A percentile compares a stretch with the other conserved stretches of the same genome.
These are phyloP conservation scores for Trametes coccinea DNA, from an alignment of 768 basidiomycete genomes.

Conservation along the genomic window DNA sequence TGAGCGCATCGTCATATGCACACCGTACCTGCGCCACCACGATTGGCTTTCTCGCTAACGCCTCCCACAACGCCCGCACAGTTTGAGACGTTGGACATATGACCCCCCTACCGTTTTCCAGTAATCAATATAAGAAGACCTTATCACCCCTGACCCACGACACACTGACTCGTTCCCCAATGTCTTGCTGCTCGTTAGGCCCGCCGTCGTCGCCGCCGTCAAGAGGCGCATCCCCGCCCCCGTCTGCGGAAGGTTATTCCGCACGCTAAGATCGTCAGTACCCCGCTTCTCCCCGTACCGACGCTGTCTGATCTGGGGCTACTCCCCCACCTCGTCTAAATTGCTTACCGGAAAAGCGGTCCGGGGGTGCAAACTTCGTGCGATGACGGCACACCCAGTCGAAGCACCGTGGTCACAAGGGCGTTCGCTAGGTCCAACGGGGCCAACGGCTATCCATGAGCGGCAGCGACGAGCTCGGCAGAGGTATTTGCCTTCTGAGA, in stretches of 20 bases:
- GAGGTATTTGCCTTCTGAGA: conserved; percentile 9
- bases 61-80: not conserved
- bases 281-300: conserved; percentile 7
- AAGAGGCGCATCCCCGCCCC: not conserved
- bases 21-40: conserved; percentile 4
- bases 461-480: conserved; percentile 20
- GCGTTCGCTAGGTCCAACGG: conserved; percentile 1
- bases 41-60: not conserved
- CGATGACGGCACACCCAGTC: conserved; percentile 15
- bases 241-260: conserved; percentile 5
- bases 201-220: not conserved
- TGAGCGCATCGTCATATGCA: conserved; percentile 1
- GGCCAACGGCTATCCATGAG: not conserved
- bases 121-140: not conserved
- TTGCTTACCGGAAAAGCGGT: conserved; percentile 3
- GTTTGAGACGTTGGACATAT: not conserved
- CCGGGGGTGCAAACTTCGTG: conserved; percentile 2
- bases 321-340: not conserved
- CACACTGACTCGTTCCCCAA: not conserved
- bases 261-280: conserved; percentile 3
- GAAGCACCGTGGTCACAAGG: conserved; percentile 14
- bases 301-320: conserved; percentile 6
- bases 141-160: not conserved
- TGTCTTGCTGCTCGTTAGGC: not conserved
- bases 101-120: not conserved